Base-by-base conservation (phyloP, 257 asterid species). In the Coffea eugenioides region DNA sequence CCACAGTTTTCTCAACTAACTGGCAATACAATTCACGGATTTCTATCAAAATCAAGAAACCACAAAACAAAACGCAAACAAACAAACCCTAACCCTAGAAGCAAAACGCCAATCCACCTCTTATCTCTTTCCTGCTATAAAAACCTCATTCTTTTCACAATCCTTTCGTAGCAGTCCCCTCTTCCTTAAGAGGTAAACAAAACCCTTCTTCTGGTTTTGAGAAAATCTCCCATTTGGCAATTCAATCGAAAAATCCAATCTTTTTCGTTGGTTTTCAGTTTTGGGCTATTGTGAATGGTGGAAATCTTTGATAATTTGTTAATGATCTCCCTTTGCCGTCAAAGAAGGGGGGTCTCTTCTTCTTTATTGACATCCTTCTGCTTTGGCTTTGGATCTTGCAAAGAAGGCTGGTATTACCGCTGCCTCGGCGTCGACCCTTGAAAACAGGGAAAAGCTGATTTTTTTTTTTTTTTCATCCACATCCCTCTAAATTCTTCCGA, bases 361-460 rank as follows among this genome's bases (percentile, higher is more conserved):
- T 83, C 86, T 82, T 84, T 85, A 46, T 84, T 73, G 70, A 67
- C 74, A 25, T 65, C 91, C 10, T 82, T 72, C 46, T 81, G 83
- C 41, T 88, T 90, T 90, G 88, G 90, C 64, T 90, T 93, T 73
- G 97, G 94, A 9, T 94, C 92, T 77, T 94, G 96, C 91, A 93
- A 90, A 87, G 91, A 88, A 85, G 98, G 94, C 95, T 94, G 98
- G 98, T 91, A 94, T 89, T 94, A 83, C 84, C 97, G 97, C 86
- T 94, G 98, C 97, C 84, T 90, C 61, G 98, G 97, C 79, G 79
- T 91, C 77, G 97, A 95, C 87, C 99, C 98, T 8, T 93, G 86
- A 90, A 13, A 39, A 75, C 18, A 11, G 10, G 15, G 13, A 20
- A 51, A 49, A 48, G 36, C 65, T 75, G 70, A 15, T 57, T 73